Evolutionary conservation across 257 asterid genomes (phyloP), one percentile per base, ranked within the genome.

Genomic region (Phtheirospermum japonicum): DNA sequence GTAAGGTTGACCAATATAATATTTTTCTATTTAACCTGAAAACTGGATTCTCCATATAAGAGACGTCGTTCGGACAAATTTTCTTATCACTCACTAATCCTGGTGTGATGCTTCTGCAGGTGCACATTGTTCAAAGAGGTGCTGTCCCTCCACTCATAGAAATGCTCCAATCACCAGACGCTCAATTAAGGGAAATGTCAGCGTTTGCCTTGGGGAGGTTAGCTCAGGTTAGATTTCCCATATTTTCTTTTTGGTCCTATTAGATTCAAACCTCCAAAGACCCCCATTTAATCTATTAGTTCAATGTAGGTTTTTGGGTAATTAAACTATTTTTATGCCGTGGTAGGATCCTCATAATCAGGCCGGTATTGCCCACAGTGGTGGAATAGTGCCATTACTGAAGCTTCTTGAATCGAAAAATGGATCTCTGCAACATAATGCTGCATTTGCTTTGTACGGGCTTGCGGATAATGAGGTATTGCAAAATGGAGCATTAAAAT

Each of bases 361-460:
- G 70, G 99, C 97, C 57, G 99, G 99, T 31, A 93, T 93, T 78
- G 97, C 92, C 34, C 99, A 93, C 65, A 72, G 96, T 62, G 96
- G 97, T 66, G 99, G 96, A 48, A 69, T 93, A 70, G 60, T 63
- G 57, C 97, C 96, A 23, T 72, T 93, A 57, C 78, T 93, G 71
- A 82, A 83, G 83, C 99, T 93, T 67, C 94, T 90, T 69, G 95
- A 87, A 69, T 87, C 97, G 51, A 93, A 87, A 76, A 87, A 93
- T 74, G 96, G 96, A 66, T 93, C 97, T n/a, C 68, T 90, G 66
- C 97, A 93, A 64, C 99, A 93, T 71, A 90, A 90, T 84, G 95
- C 99, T 74, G 99, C 99, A 54, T 93, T 93, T 79, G 96, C 99
- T 63, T 94, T 93, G 57, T 93, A 89, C 50, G 99, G 99, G 51